Evolutionary conservation across 2,329 filamentous ascomycete species (phyloP).

Genomic region (Beauveria asiatica): DNA sequence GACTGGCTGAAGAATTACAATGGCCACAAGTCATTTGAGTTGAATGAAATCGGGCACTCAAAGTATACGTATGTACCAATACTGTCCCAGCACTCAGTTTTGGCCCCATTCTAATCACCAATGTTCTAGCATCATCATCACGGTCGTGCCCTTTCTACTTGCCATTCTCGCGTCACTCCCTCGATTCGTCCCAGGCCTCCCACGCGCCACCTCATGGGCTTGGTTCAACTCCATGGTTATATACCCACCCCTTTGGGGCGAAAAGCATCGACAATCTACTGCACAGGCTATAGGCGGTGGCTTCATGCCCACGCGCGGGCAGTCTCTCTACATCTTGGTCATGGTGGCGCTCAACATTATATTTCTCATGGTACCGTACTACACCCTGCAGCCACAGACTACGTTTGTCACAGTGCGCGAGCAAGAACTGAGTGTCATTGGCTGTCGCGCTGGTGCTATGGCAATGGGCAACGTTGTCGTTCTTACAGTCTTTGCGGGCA

Average conservation of each 20-base stretch:
- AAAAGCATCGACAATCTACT: slow-evolving; percentile 24
- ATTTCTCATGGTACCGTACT: slow-evolving; percentile 24
- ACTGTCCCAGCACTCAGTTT: too few species aligned
- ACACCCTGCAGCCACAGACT: slow-evolving; percentile 20
- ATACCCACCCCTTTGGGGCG: slow-evolving; percentile 24
- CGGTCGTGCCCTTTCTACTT: slow-evolving; percentile 23
- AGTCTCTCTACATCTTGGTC: slow-evolving; percentile 25
- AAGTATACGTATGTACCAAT: slow-evolving; percentile 15
- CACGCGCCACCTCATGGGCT: slow-evolving; percentile 17
- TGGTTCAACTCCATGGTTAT: slow-evolving; percentile 23
- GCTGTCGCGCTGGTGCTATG: slow-evolving; percentile 28
- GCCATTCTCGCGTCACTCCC: slow-evolving; percentile 25
- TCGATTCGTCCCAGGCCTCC: slow-evolving; percentile 25
- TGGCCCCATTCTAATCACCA: not conserved
- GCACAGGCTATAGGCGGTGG: slow-evolving; percentile 16
- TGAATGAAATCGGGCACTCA: slow-evolving; percentile 28
- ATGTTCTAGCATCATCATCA: slow-evolving; percentile 15
- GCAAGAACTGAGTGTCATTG: slow-evolving; percentile 23
- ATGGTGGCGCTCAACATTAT: slow-evolving; percentile 27
- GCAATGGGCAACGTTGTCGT: slow-evolving; percentile 26
- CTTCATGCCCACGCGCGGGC: slow-evolving; percentile 27
- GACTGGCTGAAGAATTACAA: slow-evolving; percentile 37
- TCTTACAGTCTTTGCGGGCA: slow-evolving; percentile 25
- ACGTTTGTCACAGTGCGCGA: slow-evolving; percentile 17
- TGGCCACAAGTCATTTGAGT: slow-evolving; percentile 42